Base-by-base conservation (phyloP, 441 rosid genomes). In the Hura crepitans region DNA sequence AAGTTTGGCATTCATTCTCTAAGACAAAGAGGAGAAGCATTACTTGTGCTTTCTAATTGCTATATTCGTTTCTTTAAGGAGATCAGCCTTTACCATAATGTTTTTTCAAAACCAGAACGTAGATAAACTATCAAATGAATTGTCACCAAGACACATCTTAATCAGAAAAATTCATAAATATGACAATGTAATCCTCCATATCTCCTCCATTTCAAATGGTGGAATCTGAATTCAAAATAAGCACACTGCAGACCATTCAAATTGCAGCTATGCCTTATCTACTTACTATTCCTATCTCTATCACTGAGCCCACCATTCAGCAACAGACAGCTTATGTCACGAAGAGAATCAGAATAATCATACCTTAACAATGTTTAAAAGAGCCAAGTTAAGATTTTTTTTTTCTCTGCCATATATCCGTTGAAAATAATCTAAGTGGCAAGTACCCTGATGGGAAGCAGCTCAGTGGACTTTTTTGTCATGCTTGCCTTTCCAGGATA, bases 301-400 rank as follows among this genome's bases (percentile, higher is more conserved):
- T 27, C 17, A 1, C 49, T 31, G 30, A 57, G 62, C 66, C 62
- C 67, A 28, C 76, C 55, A 20, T 35, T 39, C 14, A 20, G 43
- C 33, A 39, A 66, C 12, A 37, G 61, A 17, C 27, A 50, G 66
- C 55, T 42, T 17, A 18, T 65, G 56, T 25, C 17, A 22, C 30
- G n/a, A 56, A 30, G 37, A 46, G 71, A 64, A 57, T 27, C 55
- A 57, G 70, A 58, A 47, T 35, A 65, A 46, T 35, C 14, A n/a
- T 23, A 39, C n/a, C n/a, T 42, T 31, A 15, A 42, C 30, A 30
- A 54, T 22, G 47, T 43, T 61, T 39, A 9, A 42, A 28, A 57
- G 49, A 35, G 62, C 54, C 72, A 42, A 27, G 42, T 9, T 18
- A 28, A 68, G 57, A 53, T 61, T 17, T 45, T 18, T 15, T 39